Evolutionary conservation across 129 eudicot species (phyloP).

Genomic region (Ambrosia trifida): DNA sequence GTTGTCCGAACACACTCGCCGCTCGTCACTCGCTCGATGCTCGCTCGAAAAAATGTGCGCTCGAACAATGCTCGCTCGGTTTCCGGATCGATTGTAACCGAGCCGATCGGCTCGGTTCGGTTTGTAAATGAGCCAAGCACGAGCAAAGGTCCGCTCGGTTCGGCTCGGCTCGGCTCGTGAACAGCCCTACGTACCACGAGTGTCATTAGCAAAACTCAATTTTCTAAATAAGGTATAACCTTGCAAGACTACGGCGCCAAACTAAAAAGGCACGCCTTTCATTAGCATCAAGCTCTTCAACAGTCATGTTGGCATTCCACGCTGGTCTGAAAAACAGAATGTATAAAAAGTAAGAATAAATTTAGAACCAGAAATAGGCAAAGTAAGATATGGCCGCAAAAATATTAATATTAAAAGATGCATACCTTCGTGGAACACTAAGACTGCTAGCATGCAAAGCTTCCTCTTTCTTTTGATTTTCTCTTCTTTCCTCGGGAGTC

Average conservation of each 20-base stretch:
- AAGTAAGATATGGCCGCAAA: neutral
- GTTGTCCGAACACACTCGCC: too few relatives aligned
- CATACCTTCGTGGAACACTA: slow-evolving; percentile 87
- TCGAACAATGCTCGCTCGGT: too few relatives aligned
- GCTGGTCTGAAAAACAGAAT: slow-evolving; percentile 58
- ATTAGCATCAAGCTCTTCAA: slow-evolving; percentile 88
- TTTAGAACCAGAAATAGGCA: neutral
- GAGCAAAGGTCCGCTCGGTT: too few relatives aligned
- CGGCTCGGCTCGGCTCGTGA: too few relatives aligned
- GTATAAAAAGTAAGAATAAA: neutral
- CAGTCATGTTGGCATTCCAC: slow-evolving; percentile 76
- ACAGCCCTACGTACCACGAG: too few relatives aligned
- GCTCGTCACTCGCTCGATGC: too few relatives aligned
- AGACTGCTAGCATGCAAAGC: slow-evolving; percentile 92
- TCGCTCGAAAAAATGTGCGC: too few relatives aligned
- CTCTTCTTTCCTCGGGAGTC: slow-evolving; percentile 65
- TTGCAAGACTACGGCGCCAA: slow-evolving; percentile 96
- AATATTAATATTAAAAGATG: neutral
- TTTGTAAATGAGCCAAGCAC: too few relatives aligned
- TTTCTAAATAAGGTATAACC: slow-evolving; percentile 39
- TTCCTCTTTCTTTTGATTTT: slow-evolving; percentile 80
- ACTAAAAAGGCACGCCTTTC: slow-evolving; percentile 78
- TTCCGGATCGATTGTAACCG: too few relatives aligned
- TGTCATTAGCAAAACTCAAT: neutral
- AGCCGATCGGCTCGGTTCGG: too few relatives aligned